Evolutionary conservation across 768 basidiomycete genomes (phyloP).

Genomic region (Rhodosporidiobolus sp.): DNA sequence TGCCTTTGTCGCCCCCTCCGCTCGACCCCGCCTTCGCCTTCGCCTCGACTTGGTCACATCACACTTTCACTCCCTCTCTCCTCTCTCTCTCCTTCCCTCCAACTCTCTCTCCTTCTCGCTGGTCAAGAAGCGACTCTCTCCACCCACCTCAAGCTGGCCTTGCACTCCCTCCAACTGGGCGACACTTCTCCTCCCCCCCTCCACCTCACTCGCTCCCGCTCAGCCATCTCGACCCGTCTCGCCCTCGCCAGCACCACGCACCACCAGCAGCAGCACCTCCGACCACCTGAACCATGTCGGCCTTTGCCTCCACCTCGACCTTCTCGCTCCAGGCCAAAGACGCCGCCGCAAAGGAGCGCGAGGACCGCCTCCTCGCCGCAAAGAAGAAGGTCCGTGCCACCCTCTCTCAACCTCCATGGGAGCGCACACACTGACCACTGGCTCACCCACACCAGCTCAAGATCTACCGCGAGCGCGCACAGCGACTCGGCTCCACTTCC

Average conservation of each 20-base stretch:
- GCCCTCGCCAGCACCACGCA: not conserved
- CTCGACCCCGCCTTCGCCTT: too few relatives aligned
- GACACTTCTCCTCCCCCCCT: not conserved
- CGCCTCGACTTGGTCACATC: too few relatives aligned
- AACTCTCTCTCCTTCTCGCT: not conserved
- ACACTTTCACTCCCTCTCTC: too few relatives aligned
- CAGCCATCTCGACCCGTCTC: not conserved
- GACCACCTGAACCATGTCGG: not conserved
- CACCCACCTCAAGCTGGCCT: not conserved
- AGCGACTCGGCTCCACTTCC: constrained; percentile 10
- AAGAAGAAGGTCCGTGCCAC: constrained; percentile 41
- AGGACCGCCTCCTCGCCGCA: constrained; percentile 41
- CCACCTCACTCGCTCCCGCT: too few relatives aligned
- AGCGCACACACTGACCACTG: not conserved
- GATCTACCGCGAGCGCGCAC: constrained; percentile 39
- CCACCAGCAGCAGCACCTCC: not conserved
- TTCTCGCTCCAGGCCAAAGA: constrained; percentile 25
- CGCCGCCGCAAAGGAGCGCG: constrained; percentile 37
- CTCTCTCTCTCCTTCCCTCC: too few relatives aligned
- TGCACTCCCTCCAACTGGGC: not conserved
- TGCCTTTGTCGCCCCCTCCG: too few relatives aligned
- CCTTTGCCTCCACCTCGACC: constrained; percentile 5
- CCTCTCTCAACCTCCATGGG: not conserved
- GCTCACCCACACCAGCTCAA: constrained; percentile 32
- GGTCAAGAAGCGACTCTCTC: not conserved